Evolutionary conservation across 805 yeast genomes (phyloP).

Genomic region (Monosporozyma unispora): DNA sequence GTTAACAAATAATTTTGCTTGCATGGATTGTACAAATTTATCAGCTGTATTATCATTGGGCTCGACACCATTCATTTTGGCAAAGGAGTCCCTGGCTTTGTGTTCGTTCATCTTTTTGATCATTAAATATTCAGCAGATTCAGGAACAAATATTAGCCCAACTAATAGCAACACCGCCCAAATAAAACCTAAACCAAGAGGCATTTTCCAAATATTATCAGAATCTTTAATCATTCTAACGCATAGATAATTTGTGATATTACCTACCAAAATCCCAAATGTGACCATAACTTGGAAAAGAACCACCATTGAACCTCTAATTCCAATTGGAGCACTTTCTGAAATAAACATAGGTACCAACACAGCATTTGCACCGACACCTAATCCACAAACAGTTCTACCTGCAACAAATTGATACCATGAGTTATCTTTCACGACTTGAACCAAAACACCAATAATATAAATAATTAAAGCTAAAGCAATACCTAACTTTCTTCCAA

Average conservation of each 20-base stretch:
- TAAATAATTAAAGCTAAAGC: slow-evolving; percentile 37
- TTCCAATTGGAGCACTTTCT: slow-evolving; percentile 55
- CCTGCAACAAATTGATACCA: slow-evolving; percentile 64
- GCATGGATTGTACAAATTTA: slow-evolving; percentile 36
- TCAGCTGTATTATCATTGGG: slow-evolving; percentile 39
- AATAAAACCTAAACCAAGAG: slow-evolving; percentile 41
- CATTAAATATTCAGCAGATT: slow-evolving; percentile 54
- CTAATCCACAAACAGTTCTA: slow-evolving; percentile 59
- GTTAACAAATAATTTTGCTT: not conserved
- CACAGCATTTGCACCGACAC: slow-evolving; percentile 67
- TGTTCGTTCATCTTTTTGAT: slow-evolving; percentile 39
- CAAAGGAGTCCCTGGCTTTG: slow-evolving; percentile 46
- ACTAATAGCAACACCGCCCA: slow-evolving; percentile 38
- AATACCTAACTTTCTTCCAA: slow-evolving; percentile 54
- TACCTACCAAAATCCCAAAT: slow-evolving; percentile 58
- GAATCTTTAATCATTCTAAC: slow-evolving; percentile 5
- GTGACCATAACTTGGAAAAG: slow-evolving; percentile 58
- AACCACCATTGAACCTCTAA: slow-evolving; percentile 61
- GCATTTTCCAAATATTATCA: slow-evolving; percentile 49
- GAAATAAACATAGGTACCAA: slow-evolving; percentile 63
- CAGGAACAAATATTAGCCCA: slow-evolving; percentile 63
- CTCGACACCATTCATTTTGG: slow-evolving; percentile 42
- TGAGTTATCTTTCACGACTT: slow-evolving; percentile 39
- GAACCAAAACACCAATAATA: slow-evolving; percentile 55
- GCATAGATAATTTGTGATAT: slow-evolving; percentile 52